Conservation (phyloP, 805 yeast species). For the Cyberlindnera nakhonratchasimensis region DNA sequence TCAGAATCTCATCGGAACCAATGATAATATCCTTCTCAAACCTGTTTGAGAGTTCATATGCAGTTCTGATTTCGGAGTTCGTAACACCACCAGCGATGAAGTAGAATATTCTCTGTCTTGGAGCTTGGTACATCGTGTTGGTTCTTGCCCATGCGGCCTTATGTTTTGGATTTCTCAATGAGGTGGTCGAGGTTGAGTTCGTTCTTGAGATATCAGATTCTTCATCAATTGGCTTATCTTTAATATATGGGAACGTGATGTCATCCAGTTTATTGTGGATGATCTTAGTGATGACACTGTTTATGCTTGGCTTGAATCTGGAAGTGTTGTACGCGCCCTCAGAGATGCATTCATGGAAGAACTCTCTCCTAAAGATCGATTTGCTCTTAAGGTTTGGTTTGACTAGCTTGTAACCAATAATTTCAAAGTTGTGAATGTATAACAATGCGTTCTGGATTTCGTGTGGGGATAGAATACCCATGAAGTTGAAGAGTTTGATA, state of each 20-base stretch:
- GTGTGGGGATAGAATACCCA: slow-evolving; percentile 36
- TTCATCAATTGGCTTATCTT: slow-evolving; percentile 64
- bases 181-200: slow-evolving; percentile 37
- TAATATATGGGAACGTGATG: slow-evolving; percentile 64
- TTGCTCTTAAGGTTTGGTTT: slow-evolving; percentile 40
- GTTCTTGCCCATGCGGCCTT: slow-evolving; percentile 74
- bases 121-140: slow-evolving; percentile 31
- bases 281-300: slow-evolving; percentile 51
- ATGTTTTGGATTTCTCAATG: slow-evolving; percentile 67
- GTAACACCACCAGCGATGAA: slow-evolving; percentile 91
- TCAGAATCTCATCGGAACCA: slow-evolving; percentile 75
- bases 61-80: slow-evolving; percentile 72
- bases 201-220: slow-evolving; percentile 33
- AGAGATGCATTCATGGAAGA: slow-evolving; percentile 50
- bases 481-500: slow-evolving; percentile 60
- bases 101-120: slow-evolving; percentile 68
- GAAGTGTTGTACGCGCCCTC: slow-evolving; percentile 54
- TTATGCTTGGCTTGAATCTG: slow-evolving; percentile 68
- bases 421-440: slow-evolving; percentile 54
- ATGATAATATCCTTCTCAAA: slow-evolving; percentile 71
- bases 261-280: slow-evolving; percentile 53
- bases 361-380: slow-evolving; percentile 41
- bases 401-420: slow-evolving; percentile 55
- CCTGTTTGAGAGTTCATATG: slow-evolving; percentile 61
- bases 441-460: slow-evolving; percentile 44